These are phyloP conservation scores for Rhododendron henanense DNA, from an alignment of 148 eudicot species.

Conservation along the genomic window DNA sequence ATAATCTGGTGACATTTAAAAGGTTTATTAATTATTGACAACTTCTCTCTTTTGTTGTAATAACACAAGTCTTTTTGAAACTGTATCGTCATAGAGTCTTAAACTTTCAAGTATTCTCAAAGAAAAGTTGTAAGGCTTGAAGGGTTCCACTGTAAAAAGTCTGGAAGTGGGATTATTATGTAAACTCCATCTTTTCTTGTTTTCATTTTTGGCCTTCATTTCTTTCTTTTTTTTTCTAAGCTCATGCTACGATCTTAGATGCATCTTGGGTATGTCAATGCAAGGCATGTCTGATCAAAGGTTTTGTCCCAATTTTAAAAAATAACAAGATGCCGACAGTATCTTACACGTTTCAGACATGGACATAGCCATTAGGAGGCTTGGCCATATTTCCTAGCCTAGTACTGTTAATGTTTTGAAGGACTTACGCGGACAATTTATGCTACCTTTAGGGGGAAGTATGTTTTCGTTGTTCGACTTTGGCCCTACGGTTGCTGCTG, in stretches of 20 bases:
- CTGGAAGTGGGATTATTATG: background rate
- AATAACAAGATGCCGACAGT: background rate
- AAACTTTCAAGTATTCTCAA: background rate
- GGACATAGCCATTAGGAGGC: background rate
- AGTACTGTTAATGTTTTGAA: background rate
- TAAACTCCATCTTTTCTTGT: background rate
- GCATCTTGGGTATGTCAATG: background rate
- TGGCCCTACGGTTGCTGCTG: background rate
- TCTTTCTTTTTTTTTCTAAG: background rate
- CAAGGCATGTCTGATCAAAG: background rate
- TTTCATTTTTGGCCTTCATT: background rate
- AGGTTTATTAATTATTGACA: background rate
- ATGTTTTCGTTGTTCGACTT: background rate
- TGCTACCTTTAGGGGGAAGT: background rate
- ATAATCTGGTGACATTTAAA: background rate
- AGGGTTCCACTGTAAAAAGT: background rate
- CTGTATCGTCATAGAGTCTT: background rate
- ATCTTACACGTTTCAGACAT: background rate
- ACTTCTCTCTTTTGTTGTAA: background rate
- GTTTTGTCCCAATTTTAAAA: background rate
- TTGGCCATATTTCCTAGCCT: background rate
- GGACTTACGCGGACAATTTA: background rate
- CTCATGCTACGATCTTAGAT: background rate
- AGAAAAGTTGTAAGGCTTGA: background rate
- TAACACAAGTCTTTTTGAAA: background rate